A percentile compares a stretch with the other conserved stretches of the same genome.
Conservation (phyloP, 805 yeast species). For the Wickerhamomyces sydowiorum region DNA sequence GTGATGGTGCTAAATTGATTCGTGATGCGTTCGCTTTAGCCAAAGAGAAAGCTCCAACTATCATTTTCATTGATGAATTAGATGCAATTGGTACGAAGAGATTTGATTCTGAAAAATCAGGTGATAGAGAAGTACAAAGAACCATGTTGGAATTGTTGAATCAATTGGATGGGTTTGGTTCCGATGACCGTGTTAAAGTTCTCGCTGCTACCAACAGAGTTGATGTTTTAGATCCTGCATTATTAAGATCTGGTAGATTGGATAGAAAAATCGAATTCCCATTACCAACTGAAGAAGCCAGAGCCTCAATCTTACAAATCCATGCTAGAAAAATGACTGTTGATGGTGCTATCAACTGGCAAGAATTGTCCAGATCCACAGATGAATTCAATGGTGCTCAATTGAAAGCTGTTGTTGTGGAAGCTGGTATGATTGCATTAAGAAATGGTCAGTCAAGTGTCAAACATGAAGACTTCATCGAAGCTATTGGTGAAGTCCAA, state of each 20-base stretch:
- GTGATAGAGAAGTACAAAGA: conserved; percentile 98
- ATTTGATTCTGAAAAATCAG: conserved; percentile 94
- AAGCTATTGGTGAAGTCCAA: conserved; percentile 97
- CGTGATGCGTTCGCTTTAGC: conserved; percentile 97
- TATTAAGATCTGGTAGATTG: conserved; percentile 93
- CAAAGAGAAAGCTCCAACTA: conserved; percentile 97
- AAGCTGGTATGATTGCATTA: conserved; percentile 99
- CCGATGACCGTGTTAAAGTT: conserved; percentile 95
- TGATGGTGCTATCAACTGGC: conserved; percentile 91
- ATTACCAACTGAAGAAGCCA: conserved; percentile 92
- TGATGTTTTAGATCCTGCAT: conserved; percentile 97
- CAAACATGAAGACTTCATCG: conserved; percentile 96
- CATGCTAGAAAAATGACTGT: conserved; percentile 97
- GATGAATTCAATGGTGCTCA: conserved; percentile 99
- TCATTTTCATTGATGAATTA: conserved; percentile 94
- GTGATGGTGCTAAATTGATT: conserved; percentile 97
- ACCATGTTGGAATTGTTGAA: conserved; percentile 97
- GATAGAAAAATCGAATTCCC: conserved; percentile 99
- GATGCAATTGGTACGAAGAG: conserved; percentile 99
- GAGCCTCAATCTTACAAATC: conserved; percentile 94
- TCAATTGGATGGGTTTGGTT: conserved; percentile 96
- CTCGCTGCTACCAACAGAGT: conserved; percentile 98
- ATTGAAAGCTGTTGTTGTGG: conserved; percentile 96
- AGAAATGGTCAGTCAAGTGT: conserved; percentile 89
- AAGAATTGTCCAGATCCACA: conserved; percentile 94